Evolutionary conservation across 176 grass and related monocot species (phyloP), one percentile per base, ranked within the genome.

Genomic region (Eragrostis curvula): DNA sequence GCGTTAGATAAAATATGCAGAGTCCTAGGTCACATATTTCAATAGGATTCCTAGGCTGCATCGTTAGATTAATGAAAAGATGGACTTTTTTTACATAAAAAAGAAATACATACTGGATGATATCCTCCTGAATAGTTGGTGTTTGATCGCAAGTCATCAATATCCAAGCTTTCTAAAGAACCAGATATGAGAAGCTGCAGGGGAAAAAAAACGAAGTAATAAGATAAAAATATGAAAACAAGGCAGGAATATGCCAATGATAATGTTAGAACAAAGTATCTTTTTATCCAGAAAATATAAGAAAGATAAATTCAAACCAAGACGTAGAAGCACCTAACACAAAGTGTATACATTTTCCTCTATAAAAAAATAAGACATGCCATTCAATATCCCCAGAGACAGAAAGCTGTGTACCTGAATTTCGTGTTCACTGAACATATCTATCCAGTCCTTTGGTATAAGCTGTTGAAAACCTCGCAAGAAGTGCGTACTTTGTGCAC

Each of bases 371-470:
- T 12, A 70, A 55, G 24, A 70, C 6, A 57, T 18, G 55, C 14
- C 73, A 81, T 52, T 60, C 15, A 9, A 85, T 78, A 83, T 83
- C 25, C 41, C 49, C 11, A 47, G 50, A 83, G 16, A 79, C 44
- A 53, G 20, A 53, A 28, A 84, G 14, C 23, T 59, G 66, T 25
- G 39, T 88, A 99, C 96, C 93, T 99, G 96, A 91, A 99, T 85
- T 89, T 99, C 96, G 88, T 99, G 90, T 88, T 99, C 96, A 82
- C 85, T 96, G 82, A 99, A 99, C 91, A 99, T 92, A 78, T 99
- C 87, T 14, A 96, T 96, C 96, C 96, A 99, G 49, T 99, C 93
- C 68, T 95, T 99, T 70, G 88, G 82, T 84, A 99, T 90, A 73
- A 99, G 93, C 73, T 96, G 89, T 87, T 93, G 93, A 86, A 99